These are phyloP conservation scores for Domatiomyces catenatus DNA, from an alignment of 2,329 filamentous ascomycete genomes.

Conservation along the genomic window DNA sequence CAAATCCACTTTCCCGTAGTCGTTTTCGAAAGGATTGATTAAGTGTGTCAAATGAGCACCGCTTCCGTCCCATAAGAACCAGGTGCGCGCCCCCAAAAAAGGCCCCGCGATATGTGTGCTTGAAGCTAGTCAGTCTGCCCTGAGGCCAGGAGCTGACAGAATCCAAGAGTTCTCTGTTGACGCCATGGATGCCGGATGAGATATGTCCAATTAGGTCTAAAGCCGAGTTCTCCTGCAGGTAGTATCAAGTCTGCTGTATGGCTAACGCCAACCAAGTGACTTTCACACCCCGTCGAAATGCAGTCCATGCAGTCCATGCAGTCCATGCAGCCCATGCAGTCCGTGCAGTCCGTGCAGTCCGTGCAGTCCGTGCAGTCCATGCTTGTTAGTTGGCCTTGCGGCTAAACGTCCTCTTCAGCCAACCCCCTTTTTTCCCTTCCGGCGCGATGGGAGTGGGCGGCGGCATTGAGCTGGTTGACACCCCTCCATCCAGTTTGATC, in stretches of 20 bases:
- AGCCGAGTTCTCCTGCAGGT: background rate
- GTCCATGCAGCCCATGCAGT: no score
- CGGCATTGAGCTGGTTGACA: background rate
- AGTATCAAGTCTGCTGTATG: background rate
- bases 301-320: background rate
- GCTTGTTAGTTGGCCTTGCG: slow-evolving; percentile 28
- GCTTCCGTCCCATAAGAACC: background rate
- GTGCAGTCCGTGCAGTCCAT: background rate
- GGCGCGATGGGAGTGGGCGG: background rate
- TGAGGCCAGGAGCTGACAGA: background rate
- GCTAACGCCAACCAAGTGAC: background rate
- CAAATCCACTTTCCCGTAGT: background rate
- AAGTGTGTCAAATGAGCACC: background rate
- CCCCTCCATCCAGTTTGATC: slow-evolving; percentile 13
- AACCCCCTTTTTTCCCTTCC: slow-evolving; percentile 56
- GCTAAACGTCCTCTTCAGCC: slow-evolving; percentile 73
- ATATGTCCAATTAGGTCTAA: background rate
- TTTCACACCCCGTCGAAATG: background rate
- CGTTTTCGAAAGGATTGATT: background rate
- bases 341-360: no score
- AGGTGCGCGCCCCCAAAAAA: background rate
- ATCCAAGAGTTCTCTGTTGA: background rate
- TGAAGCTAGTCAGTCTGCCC: background rate
- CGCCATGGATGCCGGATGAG: background rate
- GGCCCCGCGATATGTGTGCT: background rate